Evolutionary conservation across 2,329 filamentous ascomycete genomes (phyloP), one percentile per base, ranked within the genome.

Genomic region (Epichloe festucae): DNA sequence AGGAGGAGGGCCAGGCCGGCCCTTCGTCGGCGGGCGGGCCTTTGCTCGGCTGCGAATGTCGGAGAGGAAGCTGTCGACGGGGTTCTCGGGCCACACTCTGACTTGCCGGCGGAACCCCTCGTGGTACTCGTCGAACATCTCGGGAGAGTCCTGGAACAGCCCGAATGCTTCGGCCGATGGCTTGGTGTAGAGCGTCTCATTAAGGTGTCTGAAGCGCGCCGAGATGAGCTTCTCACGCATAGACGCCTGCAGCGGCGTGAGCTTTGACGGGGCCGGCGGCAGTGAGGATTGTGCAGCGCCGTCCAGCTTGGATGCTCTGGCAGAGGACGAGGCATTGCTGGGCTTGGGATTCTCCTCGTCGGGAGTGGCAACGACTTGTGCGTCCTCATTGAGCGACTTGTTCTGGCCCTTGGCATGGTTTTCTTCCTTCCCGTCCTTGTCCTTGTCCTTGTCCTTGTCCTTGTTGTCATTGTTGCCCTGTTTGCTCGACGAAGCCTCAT

Each of bases 51-150:
- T 64, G 52, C 81, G 76, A 57, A 97, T 81, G 48, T 84, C 77
- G 31, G 71, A 65, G 57, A 96, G 83, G 70, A 95, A 97, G 53
- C 79, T 81, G 66, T 96, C 87, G 46, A 98, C 89, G 0, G 93
- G 93, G 69, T 98, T 98, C 63, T 91, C 87, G 7, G 93, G 93
- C 93, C 93, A 98, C 2, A 90, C 86, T 63, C 88, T 84, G 53
- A 97, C 93, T 71, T 98, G 93, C 50, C 90, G 87, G 1, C 90
- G 85, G 76, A 98, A 98, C 36, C 93, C 93, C 55, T 89, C 85
- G 70, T 98, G 93, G 69, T 98, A 98, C 70, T 97, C 90, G 59
- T 81, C 77, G 70, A 97, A 98, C 77, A 97, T 90, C 64, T 95
- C 88, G 0, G 93, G 93, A 48, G 87, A 88, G 36, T 85, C 75